These are phyloP conservation scores for Cercospora sp. DNA, from an alignment of 2,329 filamentous ascomycete genomes.

Conservation along the genomic window DNA sequence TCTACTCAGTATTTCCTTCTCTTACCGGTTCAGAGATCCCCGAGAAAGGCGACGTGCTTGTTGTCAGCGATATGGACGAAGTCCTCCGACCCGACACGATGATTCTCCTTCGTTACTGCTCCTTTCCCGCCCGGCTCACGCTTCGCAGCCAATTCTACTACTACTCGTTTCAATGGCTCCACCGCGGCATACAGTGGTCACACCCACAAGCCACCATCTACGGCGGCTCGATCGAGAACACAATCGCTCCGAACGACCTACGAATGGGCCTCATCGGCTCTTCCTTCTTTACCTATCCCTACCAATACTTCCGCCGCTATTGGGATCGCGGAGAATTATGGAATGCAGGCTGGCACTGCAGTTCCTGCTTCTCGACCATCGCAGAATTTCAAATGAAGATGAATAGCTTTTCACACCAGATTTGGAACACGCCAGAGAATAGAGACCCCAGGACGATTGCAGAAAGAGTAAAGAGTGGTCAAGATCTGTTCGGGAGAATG, in stretches of 20 bases:
- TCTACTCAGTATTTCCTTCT: conserved; percentile 56
- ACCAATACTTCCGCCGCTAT: conserved; percentile 24
- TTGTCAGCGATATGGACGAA: conserved; percentile 65
- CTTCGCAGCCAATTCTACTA: conserved; percentile 34
- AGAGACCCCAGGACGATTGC: conserved; percentile 53
- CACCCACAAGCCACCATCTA: conserved; percentile 63
- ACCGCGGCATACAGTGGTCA: conserved; percentile 48
- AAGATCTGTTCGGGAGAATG: conserved; percentile 59
- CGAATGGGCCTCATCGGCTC: conserved; percentile 45
- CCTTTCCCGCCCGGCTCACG: conserved; percentile 31
- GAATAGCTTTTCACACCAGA: conserved; percentile 56
- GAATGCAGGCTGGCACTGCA: conserved; percentile 63
- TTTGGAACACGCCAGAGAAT: conserved; percentile 54
- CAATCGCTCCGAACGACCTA: conserved; percentile 56
- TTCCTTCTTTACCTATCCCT: conserved; percentile 50
- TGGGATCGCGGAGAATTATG: conserved; percentile 48
- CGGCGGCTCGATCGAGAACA: conserved; percentile 44
- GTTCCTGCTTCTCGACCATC: conserved; percentile 59
- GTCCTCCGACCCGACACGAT: conserved; percentile 46
- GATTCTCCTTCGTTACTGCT: conserved; percentile 30
- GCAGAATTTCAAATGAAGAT: conserved; percentile 58
- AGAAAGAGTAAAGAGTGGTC: conserved; percentile 52
- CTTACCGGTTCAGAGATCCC: conserved; percentile 48
- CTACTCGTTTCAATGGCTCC: conserved; percentile 34
- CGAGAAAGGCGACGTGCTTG: conserved; percentile 54